These are phyloP conservation scores for Chrysosporium keratinophilum DNA, from an alignment of 2,329 filamentous ascomycete genomes.

Conservation along the genomic window DNA sequence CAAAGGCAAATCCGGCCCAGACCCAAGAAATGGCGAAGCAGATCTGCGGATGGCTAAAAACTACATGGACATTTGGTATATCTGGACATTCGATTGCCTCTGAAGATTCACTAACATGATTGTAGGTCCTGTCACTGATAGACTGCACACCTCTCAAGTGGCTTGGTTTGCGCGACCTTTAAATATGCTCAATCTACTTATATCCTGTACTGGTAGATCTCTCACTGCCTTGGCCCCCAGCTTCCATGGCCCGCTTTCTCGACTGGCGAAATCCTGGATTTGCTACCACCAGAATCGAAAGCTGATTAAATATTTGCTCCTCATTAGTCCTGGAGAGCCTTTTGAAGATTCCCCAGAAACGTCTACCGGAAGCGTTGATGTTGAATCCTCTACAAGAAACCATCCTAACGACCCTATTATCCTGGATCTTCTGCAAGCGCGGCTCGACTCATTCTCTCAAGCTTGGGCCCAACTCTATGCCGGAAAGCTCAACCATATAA, in stretches of 20 bases:
- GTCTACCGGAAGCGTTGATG: conserved; percentile 9
- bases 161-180: conserved; percentile 53
- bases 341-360: background rate
- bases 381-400: conserved; percentile 23
- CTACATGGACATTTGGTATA: conserved; percentile 69
- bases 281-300: conserved; percentile 31
- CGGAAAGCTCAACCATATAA: conserved; percentile 39
- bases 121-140: conserved; percentile 49
- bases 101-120: conserved; percentile 11
- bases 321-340: conserved; percentile 21
- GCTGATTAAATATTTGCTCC: conserved; percentile 43
- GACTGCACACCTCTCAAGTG: conserved; percentile 54
- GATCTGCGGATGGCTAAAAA: conserved; percentile 70
- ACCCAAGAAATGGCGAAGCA: conserved; percentile 59
- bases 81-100: background rate
- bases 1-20: conserved; percentile 57
- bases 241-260: conserved; percentile 22
- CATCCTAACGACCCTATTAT: conserved; percentile 31
- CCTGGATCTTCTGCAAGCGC: conserved; percentile 38
- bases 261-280: conserved; percentile 33
- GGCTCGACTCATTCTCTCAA: conserved; percentile 37
- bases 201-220: conserved; percentile 53
- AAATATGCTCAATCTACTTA: conserved; percentile 59
- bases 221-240: conserved; percentile 20
- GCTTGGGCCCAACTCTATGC: conserved; percentile 35